Base-by-base conservation (phyloP, 805 yeast species). In the Pichia insulana region DNA sequence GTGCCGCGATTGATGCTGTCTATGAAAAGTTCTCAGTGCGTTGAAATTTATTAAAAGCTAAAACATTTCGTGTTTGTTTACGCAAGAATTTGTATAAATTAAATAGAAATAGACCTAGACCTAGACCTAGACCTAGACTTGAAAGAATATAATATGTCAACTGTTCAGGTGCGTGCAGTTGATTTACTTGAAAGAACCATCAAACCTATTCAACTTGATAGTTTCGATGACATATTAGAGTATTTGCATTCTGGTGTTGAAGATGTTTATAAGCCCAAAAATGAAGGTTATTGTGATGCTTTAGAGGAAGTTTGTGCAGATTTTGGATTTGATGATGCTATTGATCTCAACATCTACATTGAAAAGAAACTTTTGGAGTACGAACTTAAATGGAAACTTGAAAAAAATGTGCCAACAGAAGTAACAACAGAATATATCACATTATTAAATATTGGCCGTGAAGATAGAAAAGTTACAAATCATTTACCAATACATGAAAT, bases 1-100 rank as follows among this genome's bases (percentile, higher is more conserved):
- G 63, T 39, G 57, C 46, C 11, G 59, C 58, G 42, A 72, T 80
- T 25, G 77, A 74, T 37, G 57, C 47, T 7, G 72, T 72, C 18
- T 50, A 54, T 44, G 30, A 34, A 27, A 59, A 55, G 39, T 62
- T 61, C 25, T 22, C 46, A 52, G 49, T 41, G 40, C 31, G 31
- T 28, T 12, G 31, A 7, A 5, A n/a, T 28, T 11, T 28, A 12
- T 11, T 4, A 12, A 12, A 12, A 3, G 8, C n/a, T 28, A n/a
- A 36, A 36, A 22, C 25, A 8, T 22, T 22, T 22, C 30, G 30
- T 26, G 38, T 15, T 18, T 16, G 17, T 26, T 35, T 35, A 7
- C 16, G 7, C 11, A 34, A 26, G 11, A n/a, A 4, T 28, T 28
- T 12, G 31, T 12, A n/a, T 28, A 28, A 11, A n/a, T 28, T 28